Conservation (phyloP, 2,329 filamentous ascomycete species). For the Colletotrichum theobromicola region DNA sequence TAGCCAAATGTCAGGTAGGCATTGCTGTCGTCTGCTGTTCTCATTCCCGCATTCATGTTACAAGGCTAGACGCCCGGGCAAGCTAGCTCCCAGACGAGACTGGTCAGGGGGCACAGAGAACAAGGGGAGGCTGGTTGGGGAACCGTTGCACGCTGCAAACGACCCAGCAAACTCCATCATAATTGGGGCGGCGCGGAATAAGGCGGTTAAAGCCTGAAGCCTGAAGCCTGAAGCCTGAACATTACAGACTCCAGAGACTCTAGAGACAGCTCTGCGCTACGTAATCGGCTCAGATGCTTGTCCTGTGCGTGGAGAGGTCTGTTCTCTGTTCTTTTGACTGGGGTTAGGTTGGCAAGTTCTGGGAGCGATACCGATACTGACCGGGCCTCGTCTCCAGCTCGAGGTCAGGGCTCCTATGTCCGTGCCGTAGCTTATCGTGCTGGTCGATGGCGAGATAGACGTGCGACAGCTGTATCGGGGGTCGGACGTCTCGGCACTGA, state of each 20-base stretch:
- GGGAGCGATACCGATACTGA: neutral
- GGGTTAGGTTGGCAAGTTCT: slow-evolving; percentile 1
- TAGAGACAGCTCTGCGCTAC: neutral
- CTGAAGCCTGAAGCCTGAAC: neutral
- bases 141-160: slow-evolving; percentile 17
- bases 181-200: neutral
- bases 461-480: slow-evolving; percentile 19
- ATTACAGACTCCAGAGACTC: neutral
- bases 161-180: neutral
- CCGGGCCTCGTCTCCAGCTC: neutral
- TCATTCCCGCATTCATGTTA: slow-evolving; percentile 8
- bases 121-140: slow-evolving; percentile 14
- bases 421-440: slow-evolving; percentile 10
- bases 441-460: slow-evolving; percentile 15
- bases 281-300: neutral
- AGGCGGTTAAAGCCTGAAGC: slow-evolving; percentile 6
- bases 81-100: slow-evolving; percentile 9
- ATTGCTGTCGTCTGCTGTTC: neutral
- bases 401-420: neutral
- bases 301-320: slow-evolving; percentile 9
- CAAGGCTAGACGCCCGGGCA: neutral
- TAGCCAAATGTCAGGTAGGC: neutral
- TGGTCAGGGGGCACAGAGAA: slow-evolving; percentile 11
- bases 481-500: slow-evolving; percentile 16
- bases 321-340: neutral